These are phyloP conservation scores for Eudorina sp. DNA, from an alignment of 139 green algal species.

Conservation along the genomic window DNA sequence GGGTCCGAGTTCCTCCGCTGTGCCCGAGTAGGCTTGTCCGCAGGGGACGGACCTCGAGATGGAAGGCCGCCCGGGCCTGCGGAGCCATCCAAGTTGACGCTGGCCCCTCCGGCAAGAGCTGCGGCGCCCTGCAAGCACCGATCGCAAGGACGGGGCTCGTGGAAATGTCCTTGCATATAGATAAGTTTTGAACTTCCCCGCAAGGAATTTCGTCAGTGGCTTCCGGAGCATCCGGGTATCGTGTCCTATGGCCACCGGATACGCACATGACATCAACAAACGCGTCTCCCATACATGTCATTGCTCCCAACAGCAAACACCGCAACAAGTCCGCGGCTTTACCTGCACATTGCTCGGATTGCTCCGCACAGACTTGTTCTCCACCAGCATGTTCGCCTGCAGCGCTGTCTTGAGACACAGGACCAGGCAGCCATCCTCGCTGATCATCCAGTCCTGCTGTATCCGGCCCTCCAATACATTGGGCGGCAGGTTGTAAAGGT, in stretches of 20 bases:
- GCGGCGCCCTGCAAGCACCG: neutral
- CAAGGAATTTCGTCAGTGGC: neutral
- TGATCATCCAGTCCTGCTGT: slow-evolving; percentile 44
- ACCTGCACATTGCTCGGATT: neutral
- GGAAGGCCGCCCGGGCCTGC: too few relatives aligned
- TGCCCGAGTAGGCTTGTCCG: neutral
- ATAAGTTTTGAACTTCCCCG: neutral
- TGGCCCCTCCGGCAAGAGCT: neutral
- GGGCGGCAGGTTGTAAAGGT: slow-evolving; percentile 41
- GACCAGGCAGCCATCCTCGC: slow-evolving; percentile 49
- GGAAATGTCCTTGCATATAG: too few relatives aligned
- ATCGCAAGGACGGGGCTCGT: too few relatives aligned
- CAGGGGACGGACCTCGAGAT: too few relatives aligned
- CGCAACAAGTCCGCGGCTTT: too few relatives aligned
- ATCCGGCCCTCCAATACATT: slow-evolving; percentile 20
- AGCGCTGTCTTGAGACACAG: slow-evolving; percentile 9
- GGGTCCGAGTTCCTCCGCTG: neutral
- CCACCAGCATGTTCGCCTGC: neutral
- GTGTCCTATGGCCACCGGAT: too few relatives aligned
- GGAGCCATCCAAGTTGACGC: neutral
- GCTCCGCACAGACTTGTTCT: slow-evolving; percentile 34
- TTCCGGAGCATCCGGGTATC: too few relatives aligned
- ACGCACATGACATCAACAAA: too few relatives aligned
- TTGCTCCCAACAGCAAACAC: too few relatives aligned
- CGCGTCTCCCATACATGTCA: too few relatives aligned